Base-by-base conservation (phyloP, 2,329 filamentous ascomycete genomes). In the Colletotrichum abscissum region DNA sequence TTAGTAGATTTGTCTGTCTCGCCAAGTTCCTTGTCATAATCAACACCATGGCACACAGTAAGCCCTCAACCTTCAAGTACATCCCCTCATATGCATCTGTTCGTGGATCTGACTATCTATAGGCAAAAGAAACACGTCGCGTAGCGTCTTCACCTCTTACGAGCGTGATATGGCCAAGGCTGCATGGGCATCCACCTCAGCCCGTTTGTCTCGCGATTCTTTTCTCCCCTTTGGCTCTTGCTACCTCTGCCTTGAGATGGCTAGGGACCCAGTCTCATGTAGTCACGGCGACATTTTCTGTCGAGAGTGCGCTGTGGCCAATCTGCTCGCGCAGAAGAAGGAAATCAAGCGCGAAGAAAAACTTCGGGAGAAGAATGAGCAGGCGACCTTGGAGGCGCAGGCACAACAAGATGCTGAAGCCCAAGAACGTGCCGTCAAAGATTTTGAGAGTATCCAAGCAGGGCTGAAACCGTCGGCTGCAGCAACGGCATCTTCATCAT, bases 211-310 rank as follows among this genome's bases (percentile, higher is more conserved):
- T 26, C 93, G 96, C 79, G 97, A 98, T 80, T 97, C 94, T 69
- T 98, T 98, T 82, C 91, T 98, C 12, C 92, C 95, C 5, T 98
- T 98, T 81, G 94, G 93, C 67, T 95, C 93, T 26, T 99, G 96
- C 85, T 91, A 92, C 67, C 88, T 99, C 33, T 99, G 96, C 80
- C 92, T 98, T 19, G 90, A 95, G 73, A 90, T 92, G 8, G 93
- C 95, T 24, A 90, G 92, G 35, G 91, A 95, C 59, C 95, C 97
- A 0, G 95, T 98, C 46, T 92, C 94, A 26, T 98, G 96, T 82
- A 86, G 89, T 3, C 90, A 92, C 76, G 96, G 96, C 74, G 95
- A 98, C 82, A 88, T 99, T 16, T 98, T 98, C 85, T 99, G 96
- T 82, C 92, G 95, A 77, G 97, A 98, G 85, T 99, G 96, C 84